Evolutionary conservation across 2,329 filamentous ascomycete species (phyloP).

Genomic region (Alternaria infectoria): DNA sequence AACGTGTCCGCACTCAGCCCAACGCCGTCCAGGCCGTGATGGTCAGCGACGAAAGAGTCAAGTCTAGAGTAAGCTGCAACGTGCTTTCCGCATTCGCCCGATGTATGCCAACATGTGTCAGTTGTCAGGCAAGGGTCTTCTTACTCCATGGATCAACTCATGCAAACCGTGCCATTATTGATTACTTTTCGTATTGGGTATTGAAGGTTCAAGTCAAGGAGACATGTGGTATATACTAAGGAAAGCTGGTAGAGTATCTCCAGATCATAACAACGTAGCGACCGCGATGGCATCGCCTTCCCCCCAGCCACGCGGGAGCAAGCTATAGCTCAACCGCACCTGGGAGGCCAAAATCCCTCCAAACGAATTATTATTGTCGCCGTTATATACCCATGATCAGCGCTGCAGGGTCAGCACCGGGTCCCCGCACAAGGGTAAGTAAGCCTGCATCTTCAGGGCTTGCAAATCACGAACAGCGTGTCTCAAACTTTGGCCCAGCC

Average conservation of each 20-base stretch:
- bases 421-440: conserved; percentile 14
- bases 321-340: background rate
- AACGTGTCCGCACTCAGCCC: background rate
- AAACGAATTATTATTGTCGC: conserved; percentile 2
- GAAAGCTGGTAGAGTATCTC: background rate
- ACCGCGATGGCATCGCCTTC: conserved; percentile 1
- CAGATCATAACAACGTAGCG: background rate
- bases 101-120: background rate
- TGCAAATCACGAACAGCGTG: background rate
- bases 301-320: conserved; percentile 6
- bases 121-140: background rate
- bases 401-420: conserved; percentile 11
- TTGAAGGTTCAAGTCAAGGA: background rate
- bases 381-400: background rate
- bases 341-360: background rate
- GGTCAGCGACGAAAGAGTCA: background rate
- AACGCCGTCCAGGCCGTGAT: background rate
- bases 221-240: background rate
- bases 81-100: background rate
- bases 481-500: conserved; percentile 47
- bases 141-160: background rate
- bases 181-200: background rate
- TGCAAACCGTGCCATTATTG: background rate
- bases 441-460: conserved; percentile 11
- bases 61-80: background rate